Percentiles rank a stretch among this genome's conserved stretches.
Conservation (phyloP, 108 stramenopile genomes). For the Discostella pseudostelligera region DNA sequence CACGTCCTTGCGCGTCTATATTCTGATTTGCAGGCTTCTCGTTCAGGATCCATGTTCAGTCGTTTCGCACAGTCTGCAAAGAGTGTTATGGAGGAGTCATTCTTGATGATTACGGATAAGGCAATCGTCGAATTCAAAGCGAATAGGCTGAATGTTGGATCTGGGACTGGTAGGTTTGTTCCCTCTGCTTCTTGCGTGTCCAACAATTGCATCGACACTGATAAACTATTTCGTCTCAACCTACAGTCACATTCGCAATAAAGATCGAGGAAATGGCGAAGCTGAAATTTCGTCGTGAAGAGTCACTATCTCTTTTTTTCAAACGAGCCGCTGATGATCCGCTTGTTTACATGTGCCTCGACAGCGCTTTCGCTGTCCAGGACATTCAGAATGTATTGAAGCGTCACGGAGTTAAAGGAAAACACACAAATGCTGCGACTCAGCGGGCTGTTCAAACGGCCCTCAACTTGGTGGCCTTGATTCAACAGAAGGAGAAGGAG, state of each 20-base stretch:
- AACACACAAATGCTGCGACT: conserved; percentile 85
- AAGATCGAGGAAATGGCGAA: conserved; percentile 79
- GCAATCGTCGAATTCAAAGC: conserved; percentile 82
- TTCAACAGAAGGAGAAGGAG: conserved; percentile 82
- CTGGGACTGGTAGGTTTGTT: conserved; percentile 50
- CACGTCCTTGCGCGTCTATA: too few relatives aligned
- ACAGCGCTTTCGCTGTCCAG: conserved; percentile 78
- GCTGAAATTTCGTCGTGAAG: conserved; percentile 83
- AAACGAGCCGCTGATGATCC: conserved; percentile 85
- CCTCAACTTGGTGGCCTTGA: conserved; percentile 79
- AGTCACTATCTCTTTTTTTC: conserved; percentile 86
- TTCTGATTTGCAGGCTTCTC: conserved; percentile 39
- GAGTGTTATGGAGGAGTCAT: conserved; percentile 84
- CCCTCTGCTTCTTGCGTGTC: conserved; percentile 4
- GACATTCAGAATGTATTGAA: conserved; percentile 87
- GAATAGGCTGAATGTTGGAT: conserved; percentile 73
- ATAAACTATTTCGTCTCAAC: background rate
- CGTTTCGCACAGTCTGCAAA: conserved; percentile 77
- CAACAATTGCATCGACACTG: background rate
- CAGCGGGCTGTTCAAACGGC: conserved; percentile 78
- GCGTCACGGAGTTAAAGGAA: conserved; percentile 86
- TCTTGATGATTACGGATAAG: conserved; percentile 84
- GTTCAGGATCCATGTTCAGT: conserved; percentile 73
- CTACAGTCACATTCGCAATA: conserved; percentile 67
- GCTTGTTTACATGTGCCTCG: conserved; percentile 88